A percentile compares a stretch with the other conserved stretches of the same genome.
Evolutionary conservation across 768 basidiomycete species (phyloP).

Genomic region (Clitopilus hobsonii): DNA sequence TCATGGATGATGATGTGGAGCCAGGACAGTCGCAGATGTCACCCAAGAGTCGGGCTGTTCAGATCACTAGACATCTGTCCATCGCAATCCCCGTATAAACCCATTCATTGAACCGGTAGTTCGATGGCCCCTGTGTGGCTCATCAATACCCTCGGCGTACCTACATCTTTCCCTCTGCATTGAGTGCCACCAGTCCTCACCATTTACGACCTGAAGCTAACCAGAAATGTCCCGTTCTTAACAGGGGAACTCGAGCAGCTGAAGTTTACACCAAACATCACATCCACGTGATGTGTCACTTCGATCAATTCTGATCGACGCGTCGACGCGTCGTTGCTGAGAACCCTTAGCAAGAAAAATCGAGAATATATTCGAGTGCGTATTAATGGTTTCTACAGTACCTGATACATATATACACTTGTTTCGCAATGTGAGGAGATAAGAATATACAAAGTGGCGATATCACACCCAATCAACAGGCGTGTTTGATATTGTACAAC

Average conservation of each 20-base stretch:
- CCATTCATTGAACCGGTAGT: background rate
- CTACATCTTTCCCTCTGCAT: background rate
- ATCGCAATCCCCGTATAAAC: constrained; percentile 1
- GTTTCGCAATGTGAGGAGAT: background rate
- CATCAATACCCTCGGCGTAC: background rate
- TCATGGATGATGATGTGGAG: background rate
- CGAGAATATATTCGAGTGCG: background rate
- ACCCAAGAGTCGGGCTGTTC: background rate
- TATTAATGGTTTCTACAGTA: constrained; percentile 2
- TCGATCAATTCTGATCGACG: constrained; percentile 5
- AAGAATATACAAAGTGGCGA: background rate
- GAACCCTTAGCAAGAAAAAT: background rate
- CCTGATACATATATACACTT: constrained; percentile 3
- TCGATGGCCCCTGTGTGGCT: background rate
- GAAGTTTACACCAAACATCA: constrained; percentile 15
- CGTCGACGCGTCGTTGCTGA: constrained; percentile 3
- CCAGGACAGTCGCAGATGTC: background rate
- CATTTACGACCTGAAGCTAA: background rate
- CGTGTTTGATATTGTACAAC: background rate
- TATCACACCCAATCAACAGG: background rate
- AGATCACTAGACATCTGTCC: background rate
- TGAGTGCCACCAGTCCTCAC: background rate
- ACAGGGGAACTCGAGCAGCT: background rate
- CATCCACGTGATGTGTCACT: constrained; percentile 18
- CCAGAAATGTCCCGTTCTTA: background rate